phyloP scores from a whole-genome alignment of 768 basidiomycete genomes.

The Sistotremastrum niveocremeum region DNA sequence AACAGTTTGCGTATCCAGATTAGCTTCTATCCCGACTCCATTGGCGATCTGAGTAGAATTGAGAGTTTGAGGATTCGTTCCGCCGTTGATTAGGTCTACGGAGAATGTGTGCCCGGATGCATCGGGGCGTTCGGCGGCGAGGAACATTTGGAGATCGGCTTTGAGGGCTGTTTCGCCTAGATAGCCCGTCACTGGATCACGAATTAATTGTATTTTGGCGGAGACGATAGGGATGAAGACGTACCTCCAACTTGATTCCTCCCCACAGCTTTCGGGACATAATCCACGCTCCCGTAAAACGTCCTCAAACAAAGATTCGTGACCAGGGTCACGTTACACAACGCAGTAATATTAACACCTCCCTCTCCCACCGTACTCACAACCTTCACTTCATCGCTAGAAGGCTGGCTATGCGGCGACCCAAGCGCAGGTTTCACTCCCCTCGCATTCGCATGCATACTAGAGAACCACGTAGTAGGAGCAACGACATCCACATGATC shows the following conservation, averaged over 20 bases:
- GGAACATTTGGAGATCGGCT: constrained; percentile 34
- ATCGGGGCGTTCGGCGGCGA: constrained; percentile 21
- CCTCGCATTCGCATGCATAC: constrained; percentile 15
- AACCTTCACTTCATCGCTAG: no score
- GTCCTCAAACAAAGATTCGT: constrained; percentile 14
- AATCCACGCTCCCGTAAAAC: constrained; percentile 21
- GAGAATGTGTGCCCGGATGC: constrained; percentile 18
- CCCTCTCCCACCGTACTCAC: no score
- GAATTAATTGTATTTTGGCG: no score
- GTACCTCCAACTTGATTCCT: constrained; percentile 17
- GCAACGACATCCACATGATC: constrained; percentile 43
- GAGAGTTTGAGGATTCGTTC: constrained; percentile 30
- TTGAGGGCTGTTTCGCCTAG: constrained; percentile 42
- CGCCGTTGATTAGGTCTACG: constrained; percentile 18
- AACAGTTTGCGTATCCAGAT: constrained; percentile 24
- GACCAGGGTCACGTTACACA: no score
- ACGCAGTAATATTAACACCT: no score
- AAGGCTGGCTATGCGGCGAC: no score
- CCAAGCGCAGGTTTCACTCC: no score
- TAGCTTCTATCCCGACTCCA: constrained; percentile 9
- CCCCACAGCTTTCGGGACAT: constrained; percentile 15
- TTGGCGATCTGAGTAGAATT: background rate
- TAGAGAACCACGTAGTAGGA: constrained; percentile 50
- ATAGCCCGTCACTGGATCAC: constrained; percentile 27
- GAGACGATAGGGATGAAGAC: no score